Base-by-base conservation (phyloP, 2,329 filamentous ascomycete genomes). In the Aspergillus pseudoterreus region DNA sequence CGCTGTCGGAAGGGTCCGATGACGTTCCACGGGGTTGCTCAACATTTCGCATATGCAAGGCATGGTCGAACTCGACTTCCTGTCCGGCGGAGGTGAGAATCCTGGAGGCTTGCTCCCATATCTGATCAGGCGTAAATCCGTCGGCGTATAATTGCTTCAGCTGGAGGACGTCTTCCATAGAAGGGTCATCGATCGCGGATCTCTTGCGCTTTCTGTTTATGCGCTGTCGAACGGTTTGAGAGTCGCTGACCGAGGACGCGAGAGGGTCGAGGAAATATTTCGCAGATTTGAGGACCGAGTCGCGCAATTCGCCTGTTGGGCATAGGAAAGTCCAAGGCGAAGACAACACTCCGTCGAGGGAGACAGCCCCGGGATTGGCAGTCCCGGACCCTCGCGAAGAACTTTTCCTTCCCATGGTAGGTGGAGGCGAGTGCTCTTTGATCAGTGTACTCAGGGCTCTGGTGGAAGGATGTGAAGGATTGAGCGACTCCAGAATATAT, bases 101-200 rank as follows among this genome's bases (percentile, higher is more conserved):
- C 62, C 88, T 84, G 64, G 85, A 86, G 8, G 90, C 88, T 74
- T 99, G 94, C 71, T 96, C 90, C 88, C 92, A 99, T 41, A 99
- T 85, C 71, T 97, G 92, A 17, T 86, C 83, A 10, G 88, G 86
- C 62, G 88, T 88, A 61, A 97, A 96, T 0, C 92, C 94, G 51
- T 95, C 84, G 6, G 90, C 78, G 67, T 96, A 88, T 14, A 99
- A 77, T 70, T 88, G 91, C 62, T 88, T 86, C 63, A 96, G 76
- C 63, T 90, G 90, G 57, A 96, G 87, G 75, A 57, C 82, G 72
- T 44, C 72, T 57, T 61, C 63, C 32, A 71, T 70, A 30, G 71
- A 71, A 47, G 78, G 73, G 4, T 69, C 71, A 22, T 80, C 74
- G 32, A 65, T 69, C 43, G 79, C 77, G 8, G 78, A 78, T 59